Evolutionary conservation across 2,329 filamentous ascomycete genomes (phyloP).

Genomic region (Ceratocystis cacaofunesta): DNA sequence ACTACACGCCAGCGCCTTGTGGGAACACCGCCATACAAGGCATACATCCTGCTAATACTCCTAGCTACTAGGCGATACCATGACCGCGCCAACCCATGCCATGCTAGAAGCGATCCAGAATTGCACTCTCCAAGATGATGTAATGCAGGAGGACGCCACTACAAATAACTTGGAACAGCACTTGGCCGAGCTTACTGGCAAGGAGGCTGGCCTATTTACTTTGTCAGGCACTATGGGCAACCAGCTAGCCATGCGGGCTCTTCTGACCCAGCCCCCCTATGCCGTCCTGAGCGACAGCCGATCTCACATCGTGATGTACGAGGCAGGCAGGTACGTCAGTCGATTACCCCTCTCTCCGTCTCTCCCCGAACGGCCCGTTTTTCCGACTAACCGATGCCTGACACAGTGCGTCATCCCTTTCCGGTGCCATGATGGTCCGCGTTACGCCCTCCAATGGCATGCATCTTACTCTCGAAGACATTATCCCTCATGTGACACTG

Average conservation of each 20-base stretch:
- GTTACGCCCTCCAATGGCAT: constrained; percentile 55
- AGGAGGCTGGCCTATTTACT: constrained; percentile 66
- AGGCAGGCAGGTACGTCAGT: constrained; percentile 41
- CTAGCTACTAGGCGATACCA: constrained; percentile 31
- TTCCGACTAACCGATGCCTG: not conserved
- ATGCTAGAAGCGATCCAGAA: constrained; percentile 71
- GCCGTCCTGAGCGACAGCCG: constrained; percentile 65
- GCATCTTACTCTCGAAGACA: constrained; percentile 63
- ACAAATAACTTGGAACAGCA: constrained; percentile 63
- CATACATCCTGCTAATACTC: not conserved
- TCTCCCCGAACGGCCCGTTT: no score
- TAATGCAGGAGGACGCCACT: constrained; percentile 64
- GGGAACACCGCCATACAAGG: not conserved
- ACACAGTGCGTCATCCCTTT: constrained; percentile 50
- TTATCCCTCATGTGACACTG: constrained; percentile 49
- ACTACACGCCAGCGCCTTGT: not conserved
- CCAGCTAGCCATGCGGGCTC: constrained; percentile 65
- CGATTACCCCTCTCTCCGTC: not conserved
- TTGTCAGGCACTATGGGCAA: constrained; percentile 92
- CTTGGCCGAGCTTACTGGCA: constrained; percentile 57
- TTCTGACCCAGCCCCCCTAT: constrained; percentile 67
- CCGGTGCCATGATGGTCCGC: constrained; percentile 53
- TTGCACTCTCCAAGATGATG: constrained; percentile 68
- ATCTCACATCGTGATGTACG: constrained; percentile 58
- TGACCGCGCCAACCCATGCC: constrained; percentile 59